Conservation (phyloP, 179 eudicot species). For the Amaranthus tricolor region DNA sequence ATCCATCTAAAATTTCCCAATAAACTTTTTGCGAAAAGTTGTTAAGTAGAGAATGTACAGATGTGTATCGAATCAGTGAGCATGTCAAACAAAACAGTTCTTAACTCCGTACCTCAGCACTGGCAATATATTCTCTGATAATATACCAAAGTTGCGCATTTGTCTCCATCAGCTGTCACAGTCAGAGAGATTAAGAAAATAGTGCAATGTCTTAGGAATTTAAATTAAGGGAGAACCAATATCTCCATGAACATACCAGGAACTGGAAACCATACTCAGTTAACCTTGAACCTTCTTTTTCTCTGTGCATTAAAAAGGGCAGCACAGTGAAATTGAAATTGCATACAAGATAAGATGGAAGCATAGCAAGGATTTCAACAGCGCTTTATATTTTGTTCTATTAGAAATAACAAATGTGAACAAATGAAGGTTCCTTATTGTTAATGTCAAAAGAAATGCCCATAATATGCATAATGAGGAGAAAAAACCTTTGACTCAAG, state of each 20-base stretch:
- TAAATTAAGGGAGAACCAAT: background rate
- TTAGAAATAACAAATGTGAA: background rate
- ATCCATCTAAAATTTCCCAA: background rate
- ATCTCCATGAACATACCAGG: conserved; percentile 49
- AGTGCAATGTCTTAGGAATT: conserved; percentile 2
- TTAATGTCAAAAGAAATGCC: background rate
- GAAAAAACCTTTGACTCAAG: conserved; percentile 68
- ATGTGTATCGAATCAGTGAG: background rate
- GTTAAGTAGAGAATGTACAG: background rate
- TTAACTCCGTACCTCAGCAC: conserved; percentile 96
- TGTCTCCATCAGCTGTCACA: conserved; percentile 93
- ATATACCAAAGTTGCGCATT: conserved; percentile 99
- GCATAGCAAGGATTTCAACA: conserved; percentile 6
- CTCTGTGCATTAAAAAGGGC: conserved; percentile 43
- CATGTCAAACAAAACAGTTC: conserved; percentile 3
- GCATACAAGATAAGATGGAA: conserved; percentile 17
- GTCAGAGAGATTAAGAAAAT: conserved; percentile 21
- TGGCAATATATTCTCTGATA: conserved; percentile 87
- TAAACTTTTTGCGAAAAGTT: background rate
- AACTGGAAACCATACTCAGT: conserved; percentile 97
- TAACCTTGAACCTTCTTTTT: conserved; percentile 76
- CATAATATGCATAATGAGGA: conserved; percentile 7
- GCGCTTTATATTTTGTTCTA: background rate
- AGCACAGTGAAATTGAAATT: conserved; percentile 9
- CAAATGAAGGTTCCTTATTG: background rate